Base-by-base conservation (phyloP, 169 alveolate species). In the Cryptosporidium muris region DNA sequence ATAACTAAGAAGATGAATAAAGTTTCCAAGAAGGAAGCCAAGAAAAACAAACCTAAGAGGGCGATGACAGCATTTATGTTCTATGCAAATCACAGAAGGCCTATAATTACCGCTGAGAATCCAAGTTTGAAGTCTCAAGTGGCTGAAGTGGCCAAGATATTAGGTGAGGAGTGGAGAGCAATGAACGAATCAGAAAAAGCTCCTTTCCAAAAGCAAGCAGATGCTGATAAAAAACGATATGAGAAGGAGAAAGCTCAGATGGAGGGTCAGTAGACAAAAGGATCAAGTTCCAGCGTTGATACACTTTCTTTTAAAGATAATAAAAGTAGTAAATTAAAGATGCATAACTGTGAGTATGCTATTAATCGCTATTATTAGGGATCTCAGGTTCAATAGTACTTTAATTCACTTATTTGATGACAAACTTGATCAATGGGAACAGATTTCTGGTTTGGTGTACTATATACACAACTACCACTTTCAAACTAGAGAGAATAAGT, bases 41-140 rank as follows among this genome's bases (percentile, higher is more conserved):
- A 94, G 90, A 94, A 93, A 89, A 96, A 94, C 81, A 96, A 96
- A 53, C 97, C 97, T 37, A 94, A 94, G 88, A 89, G 97, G 49
- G 93, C 96, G 1, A 80, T 94, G 66, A 91, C 97, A 4, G 95
- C 97, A 0, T 94, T 92, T 88, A 94, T 94, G 95, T 94, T 91
- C 85, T 94, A 93, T 81, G 96, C 97, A 47, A 94, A 92, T 56
- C 95, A 93, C 58, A 93, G 94, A 66, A 90, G 97, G 48, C 93
- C 89, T 48, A 95, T 92, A 63, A 91, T 94, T 51, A 89, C 94
- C 14, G 82, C 90, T 48, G 88, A 88, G 64, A 90, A 94, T 81
- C 97, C 97, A 3, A 92, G 90, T 45, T 65, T 94, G 85, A 92
- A 92, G 63, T 91, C 94, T 64, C 95, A 94, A 54, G 96, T 94